Conservation (phyloP, 495 filamentous ascomycete species). For the Penicillium riverlandense region DNA sequence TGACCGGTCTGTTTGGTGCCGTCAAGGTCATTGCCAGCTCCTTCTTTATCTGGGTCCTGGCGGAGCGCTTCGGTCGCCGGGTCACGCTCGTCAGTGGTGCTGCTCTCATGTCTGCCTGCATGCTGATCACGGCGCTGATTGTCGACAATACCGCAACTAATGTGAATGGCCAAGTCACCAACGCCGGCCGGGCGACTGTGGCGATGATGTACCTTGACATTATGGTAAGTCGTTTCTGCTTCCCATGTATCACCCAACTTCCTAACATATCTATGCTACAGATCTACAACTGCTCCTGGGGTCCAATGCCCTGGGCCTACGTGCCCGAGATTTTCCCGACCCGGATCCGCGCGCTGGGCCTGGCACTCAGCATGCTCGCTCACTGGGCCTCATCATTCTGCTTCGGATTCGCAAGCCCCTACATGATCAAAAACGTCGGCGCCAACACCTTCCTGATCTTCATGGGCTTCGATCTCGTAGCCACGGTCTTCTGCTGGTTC, state of each 20-base stretch:
- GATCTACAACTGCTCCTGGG: slow-evolving; percentile 21
- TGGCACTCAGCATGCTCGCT: slow-evolving; percentile 21
- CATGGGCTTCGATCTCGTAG: slow-evolving; percentile 17
- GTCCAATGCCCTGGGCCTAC: slow-evolving; percentile 18
- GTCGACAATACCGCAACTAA: slow-evolving; percentile 15
- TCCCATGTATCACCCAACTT: background rate
- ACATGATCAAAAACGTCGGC: slow-evolving; percentile 19
- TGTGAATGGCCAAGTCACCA: slow-evolving; percentile 6
- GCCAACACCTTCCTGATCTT: slow-evolving; percentile 21
- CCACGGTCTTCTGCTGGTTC: slow-evolving; percentile 18
- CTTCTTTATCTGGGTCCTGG: slow-evolving; percentile 31
- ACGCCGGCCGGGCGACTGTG: slow-evolving; percentile 15
- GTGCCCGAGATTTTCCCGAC: slow-evolving; percentile 23
- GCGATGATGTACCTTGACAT: slow-evolving; percentile 19
- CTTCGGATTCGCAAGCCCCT: slow-evolving; percentile 21
- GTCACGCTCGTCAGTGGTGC: slow-evolving; percentile 26
- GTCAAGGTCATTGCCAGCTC: slow-evolving; percentile 31
- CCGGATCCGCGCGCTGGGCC: slow-evolving; percentile 17
- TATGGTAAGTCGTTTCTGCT: slow-evolving; percentile 7
- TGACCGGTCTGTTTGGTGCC: slow-evolving; percentile 34
- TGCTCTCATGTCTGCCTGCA: slow-evolving; percentile 14
- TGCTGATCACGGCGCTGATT: slow-evolving; percentile 18
- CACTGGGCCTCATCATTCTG: slow-evolving; percentile 23
- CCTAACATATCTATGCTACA: background rate
- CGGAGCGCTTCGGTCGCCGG: slow-evolving; percentile 31